Evolutionary conservation across 306 rosid genomes (phyloP), one percentile per base, ranked within the genome.

Genomic region (Inga leiocalycina): DNA sequence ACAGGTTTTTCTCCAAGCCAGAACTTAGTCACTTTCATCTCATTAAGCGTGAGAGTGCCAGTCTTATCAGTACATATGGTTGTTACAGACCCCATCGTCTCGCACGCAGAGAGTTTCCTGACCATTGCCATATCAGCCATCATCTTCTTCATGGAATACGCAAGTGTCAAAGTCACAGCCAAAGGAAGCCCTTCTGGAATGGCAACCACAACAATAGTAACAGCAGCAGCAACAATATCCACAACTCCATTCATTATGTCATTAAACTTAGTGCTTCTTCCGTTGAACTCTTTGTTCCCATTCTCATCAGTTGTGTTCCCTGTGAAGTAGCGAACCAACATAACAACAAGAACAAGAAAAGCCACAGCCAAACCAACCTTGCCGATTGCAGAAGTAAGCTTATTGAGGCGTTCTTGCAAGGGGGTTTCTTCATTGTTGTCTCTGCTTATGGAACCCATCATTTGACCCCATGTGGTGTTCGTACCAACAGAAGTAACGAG

Each of bases 91-190:
- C 88, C 89, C 87, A 88, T 84, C 0, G 85, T 88, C 79, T 90
- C 87, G 6, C 85, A 88, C 43, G 89, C 88, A 61, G 88, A 84
- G 32, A 82, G 87, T 79, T 85, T 84, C 35, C 85, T n/a, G 11
- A 88, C 91, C 83, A 90, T 79, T 4, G 89, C 89, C 1, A 84
- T 65, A 17, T 87, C 85, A 0, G 27, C 87, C 89, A 86, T 88
- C 93, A 88, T 81, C 79, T 75, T 90, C 85, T 88, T 90, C 88
- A 88, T 88, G 0, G 89, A 84, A 71, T 87, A 86, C 61, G 91
- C 87, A 34, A 80, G 88, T 19, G 88, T 88, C 1, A 88, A 71
- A 0, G 85, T 86, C 45, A 88, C 85, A 8, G 88, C 88, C 48
- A 85, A 15, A 0, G 89, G 85, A 76, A 88, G 79, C 39, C 91